phyloP scores from a whole-genome alignment of 2,329 filamentous ascomycete genomes.

The Cryphonectria nitschkei region DNA sequence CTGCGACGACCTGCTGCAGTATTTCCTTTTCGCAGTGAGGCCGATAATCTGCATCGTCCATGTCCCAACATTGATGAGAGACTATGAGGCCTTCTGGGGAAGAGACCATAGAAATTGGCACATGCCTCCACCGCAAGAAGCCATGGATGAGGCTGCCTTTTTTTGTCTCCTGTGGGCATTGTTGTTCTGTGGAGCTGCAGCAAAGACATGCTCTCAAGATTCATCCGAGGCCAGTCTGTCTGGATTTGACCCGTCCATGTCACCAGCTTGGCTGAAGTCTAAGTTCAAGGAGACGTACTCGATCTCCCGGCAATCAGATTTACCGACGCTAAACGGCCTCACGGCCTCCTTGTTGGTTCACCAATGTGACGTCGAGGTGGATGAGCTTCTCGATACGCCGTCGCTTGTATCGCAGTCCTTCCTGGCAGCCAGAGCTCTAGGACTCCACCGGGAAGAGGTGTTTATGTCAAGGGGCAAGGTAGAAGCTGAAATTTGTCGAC shows the following conservation, averaged over 20 bases:
- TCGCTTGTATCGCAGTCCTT: background rate
- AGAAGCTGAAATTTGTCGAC: slow-evolving; percentile 6
- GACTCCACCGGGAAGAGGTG: background rate
- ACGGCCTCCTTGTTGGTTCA: background rate
- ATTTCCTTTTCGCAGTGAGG: background rate
- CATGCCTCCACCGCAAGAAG: background rate
- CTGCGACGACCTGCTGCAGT: slow-evolving; percentile 4
- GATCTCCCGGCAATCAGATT: background rate
- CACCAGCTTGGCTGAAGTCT: background rate
- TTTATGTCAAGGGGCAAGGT: background rate
- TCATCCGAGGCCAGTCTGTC: background rate
- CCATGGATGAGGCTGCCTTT: background rate
- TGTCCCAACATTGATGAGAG: background rate
- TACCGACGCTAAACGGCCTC: background rate
- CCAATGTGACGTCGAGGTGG: background rate
- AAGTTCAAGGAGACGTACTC: background rate
- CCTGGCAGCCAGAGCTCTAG: background rate
- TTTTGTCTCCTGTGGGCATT: slow-evolving; percentile 1
- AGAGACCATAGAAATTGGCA: background rate
- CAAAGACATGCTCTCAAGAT: background rate
- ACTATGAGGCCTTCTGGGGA: background rate
- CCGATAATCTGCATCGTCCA: background rate
- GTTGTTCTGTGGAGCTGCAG: slow-evolving; percentile 1
- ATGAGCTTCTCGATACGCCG: background rate
- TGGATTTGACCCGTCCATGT: background rate